Evolutionary conservation across 2,329 filamentous ascomycete genomes (phyloP), one percentile per base, ranked within the genome.

Genomic region (Berkeleyomyces basicola): DNA sequence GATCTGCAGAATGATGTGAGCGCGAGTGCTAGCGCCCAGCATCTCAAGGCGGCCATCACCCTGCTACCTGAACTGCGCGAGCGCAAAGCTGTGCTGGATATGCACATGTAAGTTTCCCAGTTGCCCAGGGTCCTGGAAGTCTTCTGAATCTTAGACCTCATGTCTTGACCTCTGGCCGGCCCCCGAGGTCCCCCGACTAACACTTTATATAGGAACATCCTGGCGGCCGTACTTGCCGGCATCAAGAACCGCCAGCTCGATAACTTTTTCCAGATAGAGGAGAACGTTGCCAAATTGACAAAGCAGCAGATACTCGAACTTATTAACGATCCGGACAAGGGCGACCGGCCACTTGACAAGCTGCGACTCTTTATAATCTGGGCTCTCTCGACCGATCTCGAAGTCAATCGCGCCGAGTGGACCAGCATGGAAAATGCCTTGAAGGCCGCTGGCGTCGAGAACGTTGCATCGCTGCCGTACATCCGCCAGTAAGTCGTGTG

Each of bases 181-280:
- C 23, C 23, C 23, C 23, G 23, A 23, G 23, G 23, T 23, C 23
- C 23, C 7, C 37, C 37, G 44, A 42, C 43, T 49, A 58, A 49
- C 51, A 10, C 16, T 51, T 14, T 11, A 7, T 10, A 40, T 47
- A 62, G 61, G 61, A 96, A 95, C 71, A 96, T 97, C 64, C 79
- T 95, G 3, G 92, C 91, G 1, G 88, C 89, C 0, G 72, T 85
- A 2, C 70, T 85, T 47, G 79, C 76, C 0, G 91, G 90, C 1
- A 96, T 97, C 73, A 96, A 97, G 71, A 89, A 95, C 68, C 85
- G 93, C 14, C 91, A 97, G 72, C 78, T 99, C 4, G 93, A 99
- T 71, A 93, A 93, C 71, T 99, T 88, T 74, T 99, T 95, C 76
- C 90, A 97, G 71, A 77, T 96, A 4, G 95, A 99, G 72, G 92